Evolutionary conservation across 495 filamentous ascomycete species (phyloP), one percentile per base, ranked within the genome.

Genomic region (Podospora didyma): DNA sequence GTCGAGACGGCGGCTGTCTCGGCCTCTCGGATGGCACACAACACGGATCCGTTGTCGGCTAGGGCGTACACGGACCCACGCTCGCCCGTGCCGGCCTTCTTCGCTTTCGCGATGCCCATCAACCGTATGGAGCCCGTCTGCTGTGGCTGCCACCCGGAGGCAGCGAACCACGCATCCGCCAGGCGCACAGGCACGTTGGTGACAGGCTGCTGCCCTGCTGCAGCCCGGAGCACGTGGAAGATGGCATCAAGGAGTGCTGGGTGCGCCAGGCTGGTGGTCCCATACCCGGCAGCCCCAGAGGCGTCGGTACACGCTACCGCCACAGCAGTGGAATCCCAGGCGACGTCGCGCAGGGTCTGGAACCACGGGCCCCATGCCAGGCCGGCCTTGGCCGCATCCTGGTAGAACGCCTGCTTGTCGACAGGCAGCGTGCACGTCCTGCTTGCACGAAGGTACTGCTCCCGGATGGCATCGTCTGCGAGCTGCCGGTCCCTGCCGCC

Each of bases 221-320:
- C 22, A n/a, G 34, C 21, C 4, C 22, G n/a, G n/a, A 69, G 24
- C 10, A 47, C 24, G 22, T 79, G 76, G 53, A 77, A 68, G 6
- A 62, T 64, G 7, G 61, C 62, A 60, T 78, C 75, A 1, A 79
- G 62, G 24, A 72, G 54, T 0, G 63, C 61, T 2, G 75, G 75
- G 39, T 77, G 75, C 28, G 75, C 66, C 45, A 70, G 56, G 17
- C 65, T 65, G 11, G 49, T 54, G 2, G 66, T 62, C 51, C 64
- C 55, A 50, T 64, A 55, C n/a, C 17, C n/a, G 19, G 60, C 53
- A 23, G 61, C 31, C 1, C n/a, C n/a, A n/a, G 46, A 28, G 23
- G 54, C 19, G 42, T 67, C 58, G 35, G 70, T 60, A 22, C 59
- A 52, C 28, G 56, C 67, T 12, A 66, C 51, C 0, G 64, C 17